These are phyloP conservation scores for Mucor saturninus DNA, from an alignment of 371 early-diverging fungal species.

Conservation along the genomic window DNA sequence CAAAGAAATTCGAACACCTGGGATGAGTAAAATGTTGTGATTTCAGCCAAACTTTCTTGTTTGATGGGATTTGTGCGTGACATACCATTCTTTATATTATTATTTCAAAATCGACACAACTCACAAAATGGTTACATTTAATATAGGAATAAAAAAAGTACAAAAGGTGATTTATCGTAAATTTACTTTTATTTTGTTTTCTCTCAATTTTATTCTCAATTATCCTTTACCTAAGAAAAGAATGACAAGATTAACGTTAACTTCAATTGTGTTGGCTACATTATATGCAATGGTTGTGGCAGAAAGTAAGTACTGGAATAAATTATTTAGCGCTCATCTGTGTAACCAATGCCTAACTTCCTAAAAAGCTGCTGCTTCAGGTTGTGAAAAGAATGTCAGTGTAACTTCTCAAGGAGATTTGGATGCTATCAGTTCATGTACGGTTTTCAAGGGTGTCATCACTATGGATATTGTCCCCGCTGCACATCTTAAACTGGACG, in stretches of 20 bases:
- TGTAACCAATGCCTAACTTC: conserved; percentile 1
- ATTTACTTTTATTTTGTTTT: background rate
- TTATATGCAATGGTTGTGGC: conserved; percentile 19
- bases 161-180: background rate
- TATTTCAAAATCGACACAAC: conserved; percentile 11
- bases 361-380: background rate
- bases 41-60: conserved; percentile 9
- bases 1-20: background rate
- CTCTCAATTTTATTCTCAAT: background rate
- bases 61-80: background rate
- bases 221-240: background rate
- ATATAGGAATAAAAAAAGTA: conserved; percentile 6
- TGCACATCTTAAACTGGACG: conserved; percentile 33
- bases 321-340: background rate
- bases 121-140: conserved; percentile 7
- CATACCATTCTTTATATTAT: conserved; percentile 9
- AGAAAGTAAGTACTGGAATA: conserved; percentile 10
- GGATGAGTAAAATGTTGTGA: conserved; percentile 12
- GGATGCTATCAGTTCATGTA: conserved; percentile 49
- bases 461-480: conserved; percentile 37
- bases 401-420: conserved; percentile 50
- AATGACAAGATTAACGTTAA: conserved; percentile 22
- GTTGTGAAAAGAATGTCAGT: conserved; percentile 18
- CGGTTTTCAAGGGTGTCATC: conserved; percentile 49
- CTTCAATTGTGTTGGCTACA: conserved; percentile 21